These are phyloP conservation scores for Albifimbria verrucaria DNA, from an alignment of 2,329 filamentous ascomycete genomes.

Conservation along the genomic window DNA sequence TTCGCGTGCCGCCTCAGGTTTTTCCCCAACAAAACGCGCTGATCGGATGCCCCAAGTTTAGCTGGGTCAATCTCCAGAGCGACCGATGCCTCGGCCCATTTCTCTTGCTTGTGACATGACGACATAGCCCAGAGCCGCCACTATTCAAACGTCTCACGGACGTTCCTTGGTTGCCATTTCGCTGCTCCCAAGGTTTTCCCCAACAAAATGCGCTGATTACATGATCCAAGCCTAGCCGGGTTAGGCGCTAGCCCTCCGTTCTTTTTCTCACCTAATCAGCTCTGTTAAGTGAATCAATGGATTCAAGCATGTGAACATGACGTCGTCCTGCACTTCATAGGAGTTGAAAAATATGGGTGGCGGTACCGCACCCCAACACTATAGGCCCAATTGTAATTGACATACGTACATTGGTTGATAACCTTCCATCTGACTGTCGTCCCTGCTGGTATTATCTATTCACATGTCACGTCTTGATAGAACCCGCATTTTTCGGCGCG, in stretches of 20 bases:
- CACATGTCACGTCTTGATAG: conserved; percentile 2
- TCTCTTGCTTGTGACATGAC: too few species aligned
- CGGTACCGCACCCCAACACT: conserved; percentile 4
- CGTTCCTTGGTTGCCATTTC: too few species aligned
- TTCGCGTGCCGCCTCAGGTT: not conserved
- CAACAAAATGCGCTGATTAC: too few species aligned
- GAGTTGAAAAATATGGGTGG: not conserved
- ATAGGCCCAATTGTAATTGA: conserved; percentile 2
- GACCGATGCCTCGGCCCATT: too few species aligned
- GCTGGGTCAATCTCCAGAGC: too few species aligned
- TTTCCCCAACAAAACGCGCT: too few species aligned
- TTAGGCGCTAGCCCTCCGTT: not conserved
- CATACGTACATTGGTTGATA: conserved; percentile 4
- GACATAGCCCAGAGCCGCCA: too few species aligned
- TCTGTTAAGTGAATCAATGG: not conserved
- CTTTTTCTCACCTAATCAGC: not conserved
- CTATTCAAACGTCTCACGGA: too few species aligned
- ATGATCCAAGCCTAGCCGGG: not conserved
- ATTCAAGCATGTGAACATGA: not conserved
- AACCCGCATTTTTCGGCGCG: conserved; percentile 5
- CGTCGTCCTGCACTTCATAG: not conserved
- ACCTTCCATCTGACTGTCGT: conserved; percentile 2
- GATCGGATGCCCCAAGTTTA: too few species aligned
- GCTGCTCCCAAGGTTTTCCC: too few species aligned
- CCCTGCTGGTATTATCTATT: conserved; percentile 4